Conservation (phyloP, 768 basidiomycete species). For the Suillus spraguei region DNA sequence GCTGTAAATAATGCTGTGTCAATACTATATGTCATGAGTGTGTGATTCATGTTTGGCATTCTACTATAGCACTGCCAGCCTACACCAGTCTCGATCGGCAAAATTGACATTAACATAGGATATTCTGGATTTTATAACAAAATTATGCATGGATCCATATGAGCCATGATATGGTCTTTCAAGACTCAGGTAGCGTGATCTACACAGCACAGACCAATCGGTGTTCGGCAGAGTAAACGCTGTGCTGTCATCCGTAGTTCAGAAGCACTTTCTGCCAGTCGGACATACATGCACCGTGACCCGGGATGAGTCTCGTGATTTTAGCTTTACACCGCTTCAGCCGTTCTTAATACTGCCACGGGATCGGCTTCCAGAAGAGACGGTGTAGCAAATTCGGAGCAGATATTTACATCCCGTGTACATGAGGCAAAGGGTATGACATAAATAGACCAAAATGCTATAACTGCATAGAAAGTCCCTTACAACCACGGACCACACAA, state of each 20-base stretch:
- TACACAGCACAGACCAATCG: not conserved
- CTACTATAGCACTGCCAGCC: not conserved
- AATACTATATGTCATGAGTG: not conserved
- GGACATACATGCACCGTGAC: not conserved
- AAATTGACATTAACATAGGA: not conserved
- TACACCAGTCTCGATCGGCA: not conserved
- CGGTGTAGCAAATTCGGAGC: not conserved
- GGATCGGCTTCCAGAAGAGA: not conserved
- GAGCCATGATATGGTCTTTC: not conserved
- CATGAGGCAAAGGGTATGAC: not conserved
- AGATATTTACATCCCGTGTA: too few species aligned
- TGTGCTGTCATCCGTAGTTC: not conserved
- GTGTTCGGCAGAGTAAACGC: not conserved
- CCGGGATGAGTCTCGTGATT: conserved; percentile 3
- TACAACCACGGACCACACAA: not conserved
- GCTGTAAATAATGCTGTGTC: not conserved
- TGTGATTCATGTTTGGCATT: too few species aligned
- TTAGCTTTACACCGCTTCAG: conserved; percentile 3
- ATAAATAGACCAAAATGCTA: not conserved
- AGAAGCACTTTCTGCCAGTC: not conserved
- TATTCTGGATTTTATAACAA: not conserved
- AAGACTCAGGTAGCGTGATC: not conserved
- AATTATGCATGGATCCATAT: not conserved
- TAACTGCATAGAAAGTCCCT: not conserved
- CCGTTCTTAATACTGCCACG: not conserved